Evolutionary conservation across 768 basidiomycete species (phyloP).

Genomic region (Lactifluus volemus): DNA sequence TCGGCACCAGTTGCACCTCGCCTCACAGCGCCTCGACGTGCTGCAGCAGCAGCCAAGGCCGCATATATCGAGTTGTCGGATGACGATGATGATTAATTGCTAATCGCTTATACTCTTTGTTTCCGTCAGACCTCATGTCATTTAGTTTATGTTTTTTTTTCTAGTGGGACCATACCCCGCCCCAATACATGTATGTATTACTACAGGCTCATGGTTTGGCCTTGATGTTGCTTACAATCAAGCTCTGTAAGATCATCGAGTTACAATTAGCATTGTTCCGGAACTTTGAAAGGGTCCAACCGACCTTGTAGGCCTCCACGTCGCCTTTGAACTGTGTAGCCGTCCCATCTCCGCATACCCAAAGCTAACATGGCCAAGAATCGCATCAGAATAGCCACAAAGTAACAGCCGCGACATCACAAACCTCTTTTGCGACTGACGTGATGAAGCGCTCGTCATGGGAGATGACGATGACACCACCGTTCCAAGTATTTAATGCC

Average conservation of each 20-base stretch:
- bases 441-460: conserved; percentile 97
- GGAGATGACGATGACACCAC: conserved; percentile 87
- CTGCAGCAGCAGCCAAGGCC: conserved; percentile 36
- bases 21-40: conserved; percentile 36
- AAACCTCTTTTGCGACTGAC: conserved; percentile 74
- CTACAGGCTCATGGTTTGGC: too few relatives aligned
- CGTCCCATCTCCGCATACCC: conserved; percentile 84
- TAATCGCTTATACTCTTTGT: conserved; percentile 31
- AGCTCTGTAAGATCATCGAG: conserved; percentile 1
- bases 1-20: conserved; percentile 35
- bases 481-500: conserved; percentile 74
- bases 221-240: conserved; percentile 23
- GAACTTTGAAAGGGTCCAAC: conserved; percentile 1
- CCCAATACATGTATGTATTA: conserved; percentile 39
- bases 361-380: conserved; percentile 44
- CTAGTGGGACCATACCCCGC: background rate
- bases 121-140: conserved; percentile 30
- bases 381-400: conserved; percentile 11
- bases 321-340: conserved; percentile 83
- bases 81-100: conserved; percentile 34
- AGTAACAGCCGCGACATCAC: conserved; percentile 16
- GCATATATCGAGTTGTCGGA: conserved; percentile 37
- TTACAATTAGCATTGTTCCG: background rate
- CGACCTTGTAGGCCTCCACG: conserved; percentile 85
- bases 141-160: background rate